phyloP scores from a whole-genome alignment of 345 rosid species.

The Acer campestre region DNA sequence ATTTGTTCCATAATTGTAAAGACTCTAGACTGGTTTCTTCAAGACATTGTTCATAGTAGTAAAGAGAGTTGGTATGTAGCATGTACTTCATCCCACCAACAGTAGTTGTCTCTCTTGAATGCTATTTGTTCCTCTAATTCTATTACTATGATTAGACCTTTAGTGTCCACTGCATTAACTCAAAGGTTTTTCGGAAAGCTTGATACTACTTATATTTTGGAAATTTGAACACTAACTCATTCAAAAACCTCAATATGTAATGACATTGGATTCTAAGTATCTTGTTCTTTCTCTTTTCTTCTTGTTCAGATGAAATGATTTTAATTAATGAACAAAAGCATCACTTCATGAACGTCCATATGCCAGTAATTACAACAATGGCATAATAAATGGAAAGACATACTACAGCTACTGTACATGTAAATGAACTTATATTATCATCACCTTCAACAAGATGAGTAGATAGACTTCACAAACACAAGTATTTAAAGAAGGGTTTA shows the following conservation, averaged over 20 bases:
- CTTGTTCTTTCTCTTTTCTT: not conserved
- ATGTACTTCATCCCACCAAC: not conserved
- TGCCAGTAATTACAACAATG: not conserved
- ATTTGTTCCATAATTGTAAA: not conserved
- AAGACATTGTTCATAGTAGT: no score
- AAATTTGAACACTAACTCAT: no score
- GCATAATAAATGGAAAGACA: not conserved
- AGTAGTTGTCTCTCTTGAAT: not conserved
- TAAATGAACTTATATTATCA: not conserved
- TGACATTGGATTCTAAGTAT: not conserved
- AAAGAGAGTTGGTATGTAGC: no score
- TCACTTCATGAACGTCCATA: not conserved
- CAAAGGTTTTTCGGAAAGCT: not conserved
- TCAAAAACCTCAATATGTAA: not conserved
- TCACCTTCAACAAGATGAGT: not conserved
- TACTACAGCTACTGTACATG: not conserved
- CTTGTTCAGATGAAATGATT: not conserved
- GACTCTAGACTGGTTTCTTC: not conserved
- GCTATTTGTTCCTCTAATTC: not conserved
- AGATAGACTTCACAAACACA: not conserved
- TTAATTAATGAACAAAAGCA: not conserved
- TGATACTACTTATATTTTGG: no score
- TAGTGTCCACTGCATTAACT: not conserved
- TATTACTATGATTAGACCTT: not conserved
- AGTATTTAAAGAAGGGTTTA: constrained; percentile 19